phyloP scores from a whole-genome alignment of 192 early-diverging fungal species.

The Coemansia sp. region DNA sequence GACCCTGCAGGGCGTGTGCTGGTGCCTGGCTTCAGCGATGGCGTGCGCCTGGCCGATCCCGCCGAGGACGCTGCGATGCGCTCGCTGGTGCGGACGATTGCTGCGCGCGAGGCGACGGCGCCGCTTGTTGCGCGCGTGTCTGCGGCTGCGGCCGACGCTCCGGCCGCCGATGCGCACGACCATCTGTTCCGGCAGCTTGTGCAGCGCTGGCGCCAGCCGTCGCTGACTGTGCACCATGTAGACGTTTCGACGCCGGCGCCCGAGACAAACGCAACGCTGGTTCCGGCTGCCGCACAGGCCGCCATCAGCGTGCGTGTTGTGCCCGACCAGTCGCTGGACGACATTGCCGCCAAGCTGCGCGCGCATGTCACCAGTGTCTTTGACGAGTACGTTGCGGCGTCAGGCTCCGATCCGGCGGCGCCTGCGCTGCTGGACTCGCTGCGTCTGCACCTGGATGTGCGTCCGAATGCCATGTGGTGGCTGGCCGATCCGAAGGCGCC shows the following conservation, averaged over 20 bases:
- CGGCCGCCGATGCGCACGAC: slow-evolving; percentile 18
- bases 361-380: slow-evolving; percentile 59
- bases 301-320: slow-evolving; percentile 74
- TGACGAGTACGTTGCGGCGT: slow-evolving; percentile 14
- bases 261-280: slow-evolving; percentile 66
- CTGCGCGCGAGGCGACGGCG: slow-evolving; percentile 32
- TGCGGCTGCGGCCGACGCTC: not conserved
- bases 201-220: slow-evolving; percentile 73
- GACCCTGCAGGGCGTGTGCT: slow-evolving; percentile 59
- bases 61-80: slow-evolving; percentile 62
- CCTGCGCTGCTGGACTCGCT: slow-evolving; percentile 14
- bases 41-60: slow-evolving; percentile 57
- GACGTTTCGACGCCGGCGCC: slow-evolving; percentile 66
- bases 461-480: slow-evolving; percentile 73
- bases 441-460: slow-evolving; percentile 59
- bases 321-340: slow-evolving; percentile 69
- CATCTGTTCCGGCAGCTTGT: slow-evolving; percentile 60
- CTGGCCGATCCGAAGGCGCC: slow-evolving; percentile 65
- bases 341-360: slow-evolving; percentile 62
- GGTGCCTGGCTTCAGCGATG: slow-evolving; percentile 71
- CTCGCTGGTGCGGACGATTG: slow-evolving; percentile 32
- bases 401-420: slow-evolving; percentile 1
- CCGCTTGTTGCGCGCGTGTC: slow-evolving; percentile 33
- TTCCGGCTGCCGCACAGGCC: slow-evolving; percentile 67
- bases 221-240: slow-evolving; percentile 73